Evolutionary conservation across 371 early-diverging fungal genomes (phyloP), one percentile per base, ranked within the genome.

Genomic region (Chytridiales sp.): DNA sequence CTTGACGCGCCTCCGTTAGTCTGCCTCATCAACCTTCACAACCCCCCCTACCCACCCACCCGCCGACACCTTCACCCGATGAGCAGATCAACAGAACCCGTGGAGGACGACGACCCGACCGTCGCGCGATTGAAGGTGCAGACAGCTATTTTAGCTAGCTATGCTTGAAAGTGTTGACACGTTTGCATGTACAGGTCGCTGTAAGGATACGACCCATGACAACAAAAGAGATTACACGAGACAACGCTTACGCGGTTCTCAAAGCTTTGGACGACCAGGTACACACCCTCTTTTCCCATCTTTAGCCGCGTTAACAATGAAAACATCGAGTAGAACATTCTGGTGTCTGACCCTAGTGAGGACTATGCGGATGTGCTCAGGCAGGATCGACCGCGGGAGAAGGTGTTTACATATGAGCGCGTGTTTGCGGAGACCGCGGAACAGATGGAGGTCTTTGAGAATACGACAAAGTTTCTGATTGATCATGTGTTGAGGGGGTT

Each of bases 371-470:
- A 64, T 32, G 54, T 53, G 26, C 58, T 64, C 29, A 50, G 64
- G 19, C 64, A 64, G 41, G 64, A 64, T 46, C 22, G 66, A 40
- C 47, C 54, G 8, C 59, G 57, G 29, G 61, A 66, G 36, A 49
- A 54, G 19, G 24, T 19, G n/a, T 87, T 80, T 59, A 75, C 67
- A 0, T 88, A 85, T 55, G 88, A 88, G 58, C 63, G 70, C 4
- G 85, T 86, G 15, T 88, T 85, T 59, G 53, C 66, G 26, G 85
- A 85, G 43, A 55, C 63, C 3, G 69, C 78, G 6, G 62, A 68
- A 6, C 86, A 86, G 59, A 71, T 77, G 54, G 80, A 82, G 48
- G 77, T 81, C 8, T 85, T 75, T 64, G 76, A 81, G 29, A 72
- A 68, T 35, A 80, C 85, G 1, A 76, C 78, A 4, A 70, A 72